These are phyloP conservation scores for Mucor ambiguus DNA, from an alignment of 371 early-diverging fungal species.

Conservation along the genomic window DNA sequence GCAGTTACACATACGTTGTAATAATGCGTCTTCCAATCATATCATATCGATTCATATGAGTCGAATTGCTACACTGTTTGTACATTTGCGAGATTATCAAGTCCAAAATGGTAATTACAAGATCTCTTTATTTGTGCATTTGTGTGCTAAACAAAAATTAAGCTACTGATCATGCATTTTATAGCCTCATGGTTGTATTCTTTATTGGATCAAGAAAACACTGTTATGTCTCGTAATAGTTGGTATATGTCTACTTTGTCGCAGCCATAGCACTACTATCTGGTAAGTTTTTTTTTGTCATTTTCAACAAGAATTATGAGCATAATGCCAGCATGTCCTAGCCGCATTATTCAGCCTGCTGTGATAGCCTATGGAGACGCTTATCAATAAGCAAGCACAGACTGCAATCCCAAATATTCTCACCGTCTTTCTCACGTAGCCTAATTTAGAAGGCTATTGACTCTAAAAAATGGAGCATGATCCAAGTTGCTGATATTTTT, in stretches of 20 bases:
- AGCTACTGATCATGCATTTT: constrained; percentile 4
- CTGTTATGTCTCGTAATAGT: neutral
- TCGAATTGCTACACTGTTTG: neutral
- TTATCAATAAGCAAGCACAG: constrained; percentile 11
- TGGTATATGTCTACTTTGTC: neutral
- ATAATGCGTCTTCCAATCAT: constrained; percentile 3
- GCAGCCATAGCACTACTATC: neutral
- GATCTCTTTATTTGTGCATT: constrained; percentile 2
- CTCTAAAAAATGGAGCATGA: constrained; percentile 29
- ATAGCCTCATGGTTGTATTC: constrained; percentile 3
- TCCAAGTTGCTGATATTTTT: constrained; percentile 14
- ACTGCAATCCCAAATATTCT: constrained; percentile 12
- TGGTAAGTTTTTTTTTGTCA: neutral
- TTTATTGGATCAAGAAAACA: neutral
- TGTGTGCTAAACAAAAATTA: neutral
- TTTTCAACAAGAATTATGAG: neutral
- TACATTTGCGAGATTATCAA: constrained; percentile 8
- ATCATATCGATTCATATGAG: neutral
- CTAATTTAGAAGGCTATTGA: constrained; percentile 19
- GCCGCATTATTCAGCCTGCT: neutral
- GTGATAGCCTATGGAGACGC: neutral
- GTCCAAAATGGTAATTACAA: constrained; percentile 9
- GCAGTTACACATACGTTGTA: constrained; percentile 4
- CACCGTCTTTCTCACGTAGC: constrained; percentile 33
- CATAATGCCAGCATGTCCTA: neutral